Conservation (phyloP, 106 monocot species). For the Dioscorea dumetorum region DNA sequence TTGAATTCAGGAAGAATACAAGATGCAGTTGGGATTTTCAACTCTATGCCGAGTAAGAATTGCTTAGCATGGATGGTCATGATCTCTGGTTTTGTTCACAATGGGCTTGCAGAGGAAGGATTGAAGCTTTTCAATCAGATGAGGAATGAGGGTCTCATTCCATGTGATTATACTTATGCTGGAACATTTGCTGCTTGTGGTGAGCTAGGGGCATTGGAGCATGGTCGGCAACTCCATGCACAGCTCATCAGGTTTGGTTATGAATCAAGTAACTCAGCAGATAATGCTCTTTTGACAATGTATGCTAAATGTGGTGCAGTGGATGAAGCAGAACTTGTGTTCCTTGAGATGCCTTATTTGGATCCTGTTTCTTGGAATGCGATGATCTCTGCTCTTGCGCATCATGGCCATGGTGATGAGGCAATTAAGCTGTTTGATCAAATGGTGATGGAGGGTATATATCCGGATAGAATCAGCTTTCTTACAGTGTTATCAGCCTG, state of each 20-base stretch:
- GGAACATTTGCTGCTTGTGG: conserved; percentile 61
- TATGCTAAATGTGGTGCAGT: conserved; percentile 65
- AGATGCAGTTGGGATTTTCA: conserved; percentile 48
- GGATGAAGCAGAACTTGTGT: conserved; percentile 45
- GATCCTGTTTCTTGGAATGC: conserved; percentile 92
- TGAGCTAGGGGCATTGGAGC: conserved; percentile 59
- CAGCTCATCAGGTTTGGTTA: conserved; percentile 56
- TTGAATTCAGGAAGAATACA: conserved; percentile 28
- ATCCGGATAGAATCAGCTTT: conserved; percentile 53
- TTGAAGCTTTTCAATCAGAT: conserved; percentile 56
- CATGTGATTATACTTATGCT: conserved; percentile 78
- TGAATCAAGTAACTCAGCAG: conserved; percentile 68
- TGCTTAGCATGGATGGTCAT: conserved; percentile 80
- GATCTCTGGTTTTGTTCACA: conserved; percentile 69
- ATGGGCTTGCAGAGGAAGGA: conserved; percentile 65
- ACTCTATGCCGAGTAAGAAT: conserved; percentile 52
- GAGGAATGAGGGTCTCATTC: conserved; percentile 48
- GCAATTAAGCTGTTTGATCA: conserved; percentile 61
- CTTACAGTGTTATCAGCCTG: conserved; percentile 80
- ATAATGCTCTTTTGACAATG: conserved; percentile 67
- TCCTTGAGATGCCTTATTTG: conserved; percentile 59
- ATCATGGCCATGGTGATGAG: conserved; percentile 79
- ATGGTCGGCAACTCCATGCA: conserved; percentile 66
- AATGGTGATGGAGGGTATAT: conserved; percentile 57
- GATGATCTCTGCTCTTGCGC: conserved; percentile 84